These are phyloP conservation scores for Conidiobolus coronatus DNA, from an alignment of 371 early-diverging fungal genomes.

Conservation along the genomic window DNA sequence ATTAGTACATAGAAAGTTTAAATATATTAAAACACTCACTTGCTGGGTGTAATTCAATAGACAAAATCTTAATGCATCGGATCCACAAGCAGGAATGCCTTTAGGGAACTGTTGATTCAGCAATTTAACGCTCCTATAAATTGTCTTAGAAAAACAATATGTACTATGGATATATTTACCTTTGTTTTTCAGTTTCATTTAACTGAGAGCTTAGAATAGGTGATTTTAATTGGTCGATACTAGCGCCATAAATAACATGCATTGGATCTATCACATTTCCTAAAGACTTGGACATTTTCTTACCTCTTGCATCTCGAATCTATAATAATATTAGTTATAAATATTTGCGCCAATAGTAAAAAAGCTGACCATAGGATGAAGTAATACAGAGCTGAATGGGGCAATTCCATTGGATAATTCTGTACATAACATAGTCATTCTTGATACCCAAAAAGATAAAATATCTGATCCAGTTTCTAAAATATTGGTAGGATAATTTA, in stretches of 20 bases:
- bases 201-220: slow-evolving; percentile 54
- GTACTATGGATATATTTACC: no score
- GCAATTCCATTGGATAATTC: slow-evolving; percentile 47
- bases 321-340: slow-evolving; percentile 3
- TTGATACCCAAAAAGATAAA: slow-evolving; percentile 99
- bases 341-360: no score
- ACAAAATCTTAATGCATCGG: slow-evolving; percentile 88
- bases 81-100: slow-evolving; percentile 92
- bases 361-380: slow-evolving; percentile 48
- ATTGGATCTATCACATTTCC: slow-evolving; percentile 97
- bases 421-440: slow-evolving; percentile 97
- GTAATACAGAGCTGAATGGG: slow-evolving; percentile 71
- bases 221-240: slow-evolving; percentile 23
- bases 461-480: slow-evolving; percentile 99
- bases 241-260: slow-evolving; percentile 70
- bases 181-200: slow-evolving; percentile 51
- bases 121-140: slow-evolving; percentile 24
- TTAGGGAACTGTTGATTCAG: slow-evolving; percentile 73
- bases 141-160: background rate
- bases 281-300: slow-evolving; percentile 94
- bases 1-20: background rate
- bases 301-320: slow-evolving; percentile 89
- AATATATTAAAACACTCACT: slow-evolving; percentile 7
- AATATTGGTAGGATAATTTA: slow-evolving; percentile 59
- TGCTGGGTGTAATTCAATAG: slow-evolving; percentile 73